Conservation (phyloP, 2,329 filamentous ascomycete species). For the Aureobasidium sp. region DNA sequence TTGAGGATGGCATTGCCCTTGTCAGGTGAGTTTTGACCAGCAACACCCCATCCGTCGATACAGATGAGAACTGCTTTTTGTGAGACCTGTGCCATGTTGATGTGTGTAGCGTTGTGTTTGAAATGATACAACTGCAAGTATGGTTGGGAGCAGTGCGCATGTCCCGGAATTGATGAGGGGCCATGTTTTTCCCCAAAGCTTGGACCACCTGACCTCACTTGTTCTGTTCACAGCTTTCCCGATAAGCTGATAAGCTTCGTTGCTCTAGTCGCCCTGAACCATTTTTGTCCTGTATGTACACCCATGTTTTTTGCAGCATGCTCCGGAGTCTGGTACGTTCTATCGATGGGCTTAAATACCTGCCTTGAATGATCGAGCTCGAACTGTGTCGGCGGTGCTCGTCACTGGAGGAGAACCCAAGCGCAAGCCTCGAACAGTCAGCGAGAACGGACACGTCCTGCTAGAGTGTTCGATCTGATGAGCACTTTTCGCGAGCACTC, state of each 20-base stretch:
- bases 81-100: slow-evolving; percentile 68
- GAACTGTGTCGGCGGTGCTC: no score
- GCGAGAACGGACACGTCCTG: no score
- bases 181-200: slow-evolving; percentile 9
- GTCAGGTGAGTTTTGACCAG: slow-evolving; percentile 81
- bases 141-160: no score
- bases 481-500: no score
- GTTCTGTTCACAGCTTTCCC: neutral
- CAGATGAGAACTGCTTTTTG: slow-evolving; percentile 84
- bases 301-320: no score
- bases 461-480: no score
- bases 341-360: no score
- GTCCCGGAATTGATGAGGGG: neutral
- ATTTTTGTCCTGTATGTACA: no score
- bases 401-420: no score
- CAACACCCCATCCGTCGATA: slow-evolving; percentile 98
- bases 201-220: slow-evolving; percentile 8
- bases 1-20: slow-evolving; percentile 96
- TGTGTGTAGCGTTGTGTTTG: slow-evolving; percentile 4
- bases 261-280: neutral
- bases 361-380: no score
- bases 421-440: no score
- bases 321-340: no score
- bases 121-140: neutral
- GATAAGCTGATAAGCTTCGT: neutral